Conservation (phyloP, 805 yeast species). For the Zygotorulaspora danielsina region DNA sequence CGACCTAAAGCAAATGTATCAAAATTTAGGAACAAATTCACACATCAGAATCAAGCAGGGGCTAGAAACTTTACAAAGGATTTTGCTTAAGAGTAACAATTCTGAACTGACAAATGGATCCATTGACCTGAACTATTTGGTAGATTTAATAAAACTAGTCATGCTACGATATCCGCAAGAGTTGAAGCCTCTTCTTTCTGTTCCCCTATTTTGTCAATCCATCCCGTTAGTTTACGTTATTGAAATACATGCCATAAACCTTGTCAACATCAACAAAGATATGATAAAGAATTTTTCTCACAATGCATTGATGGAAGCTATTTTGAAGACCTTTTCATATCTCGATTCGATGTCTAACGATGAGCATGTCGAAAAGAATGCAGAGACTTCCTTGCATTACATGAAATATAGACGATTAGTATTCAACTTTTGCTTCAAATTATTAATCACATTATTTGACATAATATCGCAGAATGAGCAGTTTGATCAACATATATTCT, state of each 20-base stretch:
- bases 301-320: constrained; percentile 13
- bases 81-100: constrained; percentile 5
- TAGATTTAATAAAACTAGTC: constrained; percentile 19
- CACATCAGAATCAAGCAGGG: constrained; percentile 11
- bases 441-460: constrained; percentile 8
- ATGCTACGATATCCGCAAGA: constrained; percentile 29
- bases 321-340: constrained; percentile 21
- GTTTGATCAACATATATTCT: constrained; percentile 2
- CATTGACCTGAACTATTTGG: constrained; percentile 17
- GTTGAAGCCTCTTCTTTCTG: constrained; percentile 30
- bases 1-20: constrained; percentile 10
- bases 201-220: constrained; percentile 27
- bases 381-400: constrained; percentile 24
- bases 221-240: constrained; percentile 29
- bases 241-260: constrained; percentile 34
- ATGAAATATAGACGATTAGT: constrained; percentile 30
- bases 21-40: constrained; percentile 8
- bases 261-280: constrained; percentile 17
- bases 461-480: constrained; percentile 1
- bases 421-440: constrained; percentile 25
- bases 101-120: background rate
- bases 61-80: constrained; percentile 21
- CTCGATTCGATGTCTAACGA: constrained; percentile 24
- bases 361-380: constrained; percentile 15
- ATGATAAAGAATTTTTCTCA: constrained; percentile 1